Conservation (phyloP, 306 rosid species). For the Vigna angularis region DNA sequence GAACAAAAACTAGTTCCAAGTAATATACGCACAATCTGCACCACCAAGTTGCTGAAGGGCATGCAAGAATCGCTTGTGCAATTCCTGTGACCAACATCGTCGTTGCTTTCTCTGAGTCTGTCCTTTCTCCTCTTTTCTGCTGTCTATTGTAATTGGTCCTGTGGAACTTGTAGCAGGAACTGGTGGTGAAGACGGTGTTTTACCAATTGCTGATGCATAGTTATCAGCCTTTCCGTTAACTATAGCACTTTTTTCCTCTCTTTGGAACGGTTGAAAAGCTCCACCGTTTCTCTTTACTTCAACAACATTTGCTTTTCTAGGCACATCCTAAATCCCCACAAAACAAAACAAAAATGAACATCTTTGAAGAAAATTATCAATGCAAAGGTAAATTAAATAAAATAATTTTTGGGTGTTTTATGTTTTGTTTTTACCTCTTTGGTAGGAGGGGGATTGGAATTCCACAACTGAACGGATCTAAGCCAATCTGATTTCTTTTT, state of each 20-base stretch:
- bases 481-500: conserved; percentile 84
- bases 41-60: conserved; percentile 95
- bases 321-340: conserved; percentile 54
- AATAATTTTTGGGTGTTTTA: background rate
- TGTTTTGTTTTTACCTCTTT: conserved; percentile 57
- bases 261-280: conserved; percentile 87
- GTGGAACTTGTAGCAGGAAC: conserved; percentile 65
- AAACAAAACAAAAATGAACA: background rate
- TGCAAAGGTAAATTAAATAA: background rate
- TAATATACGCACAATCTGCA: conserved; percentile 64
- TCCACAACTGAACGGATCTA: conserved; percentile 92
- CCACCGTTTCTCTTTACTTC: conserved; percentile 82
- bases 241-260: conserved; percentile 52
- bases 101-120: conserved; percentile 76
- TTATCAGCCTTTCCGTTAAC: conserved; percentile 47
- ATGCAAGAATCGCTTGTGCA: conserved; percentile 80
- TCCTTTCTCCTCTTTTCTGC: conserved; percentile 64
- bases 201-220: conserved; percentile 23
- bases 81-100: conserved; percentile 90
- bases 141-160: conserved; percentile 47
- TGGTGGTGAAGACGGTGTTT: conserved; percentile 51
- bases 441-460: conserved; percentile 55
- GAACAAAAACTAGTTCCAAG: background rate
- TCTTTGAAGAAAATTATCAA: background rate
- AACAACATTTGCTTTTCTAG: conserved; percentile 65